These are phyloP conservation scores for Crithidia brevicula DNA, from an alignment of 208 protist species.

Conservation along the genomic window DNA sequence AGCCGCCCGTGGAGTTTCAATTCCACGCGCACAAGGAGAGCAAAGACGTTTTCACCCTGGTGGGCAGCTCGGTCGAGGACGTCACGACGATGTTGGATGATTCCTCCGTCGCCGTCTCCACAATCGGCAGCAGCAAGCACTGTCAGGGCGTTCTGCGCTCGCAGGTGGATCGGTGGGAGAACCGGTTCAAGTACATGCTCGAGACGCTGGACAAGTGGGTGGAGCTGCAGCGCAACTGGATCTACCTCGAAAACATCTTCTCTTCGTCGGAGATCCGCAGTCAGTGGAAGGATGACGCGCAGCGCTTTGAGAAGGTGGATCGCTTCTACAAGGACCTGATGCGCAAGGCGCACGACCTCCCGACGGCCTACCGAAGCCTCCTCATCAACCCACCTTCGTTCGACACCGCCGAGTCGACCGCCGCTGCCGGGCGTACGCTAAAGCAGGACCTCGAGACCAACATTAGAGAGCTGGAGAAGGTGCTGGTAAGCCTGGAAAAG, in stretches of 20 bases:
- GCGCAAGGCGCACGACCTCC: constrained; percentile 92
- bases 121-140: constrained; percentile 93
- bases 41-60: constrained; percentile 93
- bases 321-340: constrained; percentile 95
- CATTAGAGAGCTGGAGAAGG: constrained; percentile 95
- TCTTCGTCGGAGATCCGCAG: constrained; percentile 95
- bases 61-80: constrained; percentile 93
- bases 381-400: constrained; percentile 87
- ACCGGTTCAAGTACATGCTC: constrained; percentile 92
- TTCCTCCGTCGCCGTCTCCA: constrained; percentile 90
- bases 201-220: constrained; percentile 95
- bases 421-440: constrained; percentile 59
- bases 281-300: constrained; percentile 97
- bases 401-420: constrained; percentile 46
- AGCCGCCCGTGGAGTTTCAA: constrained; percentile 93
- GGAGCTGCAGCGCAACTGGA: constrained; percentile 96
- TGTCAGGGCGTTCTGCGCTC: constrained; percentile 91
- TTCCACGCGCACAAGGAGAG: constrained; percentile 94
- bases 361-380: constrained; percentile 89
- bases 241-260: constrained; percentile 97
- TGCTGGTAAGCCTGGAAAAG: constrained; percentile 94
- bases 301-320: constrained; percentile 95
- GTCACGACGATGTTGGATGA: constrained; percentile 93
- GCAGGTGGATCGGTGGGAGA: constrained; percentile 96
- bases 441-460: constrained; percentile 85